These are phyloP conservation scores for Irpex sp. DNA, from an alignment of 1,284 basidiomycete species.

Conservation along the genomic window DNA sequence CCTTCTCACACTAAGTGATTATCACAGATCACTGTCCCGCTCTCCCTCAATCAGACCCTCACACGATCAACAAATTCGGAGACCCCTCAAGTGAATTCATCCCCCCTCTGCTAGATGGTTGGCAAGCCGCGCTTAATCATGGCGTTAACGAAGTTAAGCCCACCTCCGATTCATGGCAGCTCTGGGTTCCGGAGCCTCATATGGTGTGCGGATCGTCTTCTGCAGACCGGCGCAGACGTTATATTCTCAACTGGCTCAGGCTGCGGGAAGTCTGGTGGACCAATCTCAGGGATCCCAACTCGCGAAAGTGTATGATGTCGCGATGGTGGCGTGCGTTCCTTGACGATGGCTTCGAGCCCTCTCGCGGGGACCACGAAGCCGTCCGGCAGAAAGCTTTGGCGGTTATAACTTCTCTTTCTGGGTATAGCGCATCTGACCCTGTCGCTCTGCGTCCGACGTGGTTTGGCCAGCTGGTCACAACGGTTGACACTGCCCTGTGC, in stretches of 20 bases:
- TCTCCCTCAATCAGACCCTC: background rate
- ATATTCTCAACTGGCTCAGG: background rate
- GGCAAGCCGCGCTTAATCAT: background rate
- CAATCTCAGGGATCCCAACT: background rate
- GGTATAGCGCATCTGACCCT: background rate
- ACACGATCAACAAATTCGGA: background rate
- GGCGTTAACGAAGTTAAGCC: background rate
- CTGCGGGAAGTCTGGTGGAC: background rate
- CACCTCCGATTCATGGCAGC: background rate
- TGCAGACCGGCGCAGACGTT: background rate
- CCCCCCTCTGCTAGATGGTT: background rate
- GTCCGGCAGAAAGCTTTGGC: background rate
- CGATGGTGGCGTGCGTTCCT: background rate
- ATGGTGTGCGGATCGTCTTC: background rate
- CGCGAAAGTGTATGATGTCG: background rate
- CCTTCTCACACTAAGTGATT: background rate
- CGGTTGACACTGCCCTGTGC: background rate
- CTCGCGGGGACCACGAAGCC: background rate
- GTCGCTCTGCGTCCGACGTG: background rate
- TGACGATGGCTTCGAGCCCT: background rate
- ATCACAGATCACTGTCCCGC: background rate
- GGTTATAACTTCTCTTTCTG: background rate
- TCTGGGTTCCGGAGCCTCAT: background rate
- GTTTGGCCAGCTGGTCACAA: background rate
- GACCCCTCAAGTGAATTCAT: background rate